Base-by-base conservation (phyloP, 2,329 filamentous ascomycete genomes). In the Colletotrichum sp. region DNA sequence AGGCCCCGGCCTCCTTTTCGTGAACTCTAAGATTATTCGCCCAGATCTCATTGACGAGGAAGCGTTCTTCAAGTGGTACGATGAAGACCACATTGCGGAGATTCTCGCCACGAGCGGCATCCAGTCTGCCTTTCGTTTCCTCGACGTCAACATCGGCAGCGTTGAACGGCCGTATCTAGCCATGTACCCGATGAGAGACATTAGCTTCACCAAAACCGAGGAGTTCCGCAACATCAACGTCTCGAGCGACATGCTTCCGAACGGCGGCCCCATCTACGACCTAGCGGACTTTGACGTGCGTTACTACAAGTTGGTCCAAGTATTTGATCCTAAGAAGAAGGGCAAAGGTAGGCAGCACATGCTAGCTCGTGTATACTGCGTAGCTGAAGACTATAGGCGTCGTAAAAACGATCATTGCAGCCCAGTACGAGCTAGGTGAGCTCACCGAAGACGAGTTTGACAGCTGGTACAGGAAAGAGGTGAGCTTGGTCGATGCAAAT, bases 161-260 rank as follows among this genome's bases (percentile, higher is more conserved):
- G 30, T 32, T 0, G 59, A 62, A n/a, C 28, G 59, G 59, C 59
- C 59, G 15, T 62, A 21, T 32, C 18, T 62, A 21, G 59, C 59
- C 59, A 34, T 62, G 10, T 62, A 62, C 30, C 59, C 59, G 5
- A 62, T 85, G 82, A 71, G 75, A 4, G 83, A 86, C 39, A 36
- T 86, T 28, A 81, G 78, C 0, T 86, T 86, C 65, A 81, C 81
- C 16, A 78, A 81, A 16, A 78, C 81, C 24, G 78, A 81, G 4
- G 83, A 83, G 64, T 86, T 86, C 76, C 82, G 78, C 49, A 78
- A 79, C 4, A 83, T 86, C 66, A 79, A 77, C 7, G 79, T 85
- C 8, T 79, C 81, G 49, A 85, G 83, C 72, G 80, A 82, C 18
- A 39, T 78, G 4, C 68, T 81, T 13, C 80, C 81, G 0, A 79